A percentile compares a stretch with the other conserved stretches of the same genome.
phyloP scores from a whole-genome alignment of 306 rosid species.

The Geum urbanum region DNA sequence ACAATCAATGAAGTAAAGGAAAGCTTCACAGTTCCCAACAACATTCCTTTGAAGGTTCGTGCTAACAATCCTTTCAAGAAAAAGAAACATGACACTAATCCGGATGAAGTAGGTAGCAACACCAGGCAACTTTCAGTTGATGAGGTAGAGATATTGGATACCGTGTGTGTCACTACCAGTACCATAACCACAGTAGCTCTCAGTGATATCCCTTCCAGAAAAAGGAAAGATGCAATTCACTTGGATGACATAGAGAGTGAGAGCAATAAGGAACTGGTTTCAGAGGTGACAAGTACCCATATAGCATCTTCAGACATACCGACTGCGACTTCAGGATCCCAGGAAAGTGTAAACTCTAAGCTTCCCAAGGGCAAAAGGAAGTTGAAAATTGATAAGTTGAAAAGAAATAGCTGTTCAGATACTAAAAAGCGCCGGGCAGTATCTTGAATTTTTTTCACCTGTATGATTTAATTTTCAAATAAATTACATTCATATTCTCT shows the following conservation, averaged over 20 bases:
- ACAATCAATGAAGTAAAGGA: slow-evolving; percentile 25
- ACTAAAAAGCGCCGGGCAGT: slow-evolving; percentile 34
- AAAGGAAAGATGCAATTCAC: slow-evolving; percentile 40
- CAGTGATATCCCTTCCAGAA: slow-evolving; percentile 33
- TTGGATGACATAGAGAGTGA: slow-evolving; percentile 35
- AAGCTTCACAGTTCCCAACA: slow-evolving; percentile 7
- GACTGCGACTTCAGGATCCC: slow-evolving; percentile 43
- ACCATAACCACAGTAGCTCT: slow-evolving; percentile 22
- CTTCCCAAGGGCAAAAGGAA: slow-evolving; percentile 33
- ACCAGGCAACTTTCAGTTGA: slow-evolving; percentile 27
- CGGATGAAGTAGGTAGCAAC: slow-evolving; percentile 25
- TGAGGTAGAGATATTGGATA: slow-evolving; percentile 34
- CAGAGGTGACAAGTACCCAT: slow-evolving; percentile 42
- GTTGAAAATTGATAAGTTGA: slow-evolving; percentile 40
- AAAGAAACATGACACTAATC: slow-evolving; percentile 37
- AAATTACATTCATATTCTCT: neutral
- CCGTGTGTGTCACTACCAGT: slow-evolving; percentile 26
- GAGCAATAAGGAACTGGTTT: slow-evolving; percentile 30
- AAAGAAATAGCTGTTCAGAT: slow-evolving; percentile 35
- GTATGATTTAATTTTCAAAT: slow-evolving; percentile 30
- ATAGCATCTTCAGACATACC: slow-evolving; percentile 37
- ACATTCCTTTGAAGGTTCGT: slow-evolving; percentile 45
- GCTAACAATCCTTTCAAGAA: slow-evolving; percentile 80
- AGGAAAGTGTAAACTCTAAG: slow-evolving; percentile 66
- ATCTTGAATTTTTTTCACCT: slow-evolving; percentile 77